Evolutionary conservation across 2,329 filamentous ascomycete genomes (phyloP).

Genomic region (Colletotrichum orbiculare): DNA sequence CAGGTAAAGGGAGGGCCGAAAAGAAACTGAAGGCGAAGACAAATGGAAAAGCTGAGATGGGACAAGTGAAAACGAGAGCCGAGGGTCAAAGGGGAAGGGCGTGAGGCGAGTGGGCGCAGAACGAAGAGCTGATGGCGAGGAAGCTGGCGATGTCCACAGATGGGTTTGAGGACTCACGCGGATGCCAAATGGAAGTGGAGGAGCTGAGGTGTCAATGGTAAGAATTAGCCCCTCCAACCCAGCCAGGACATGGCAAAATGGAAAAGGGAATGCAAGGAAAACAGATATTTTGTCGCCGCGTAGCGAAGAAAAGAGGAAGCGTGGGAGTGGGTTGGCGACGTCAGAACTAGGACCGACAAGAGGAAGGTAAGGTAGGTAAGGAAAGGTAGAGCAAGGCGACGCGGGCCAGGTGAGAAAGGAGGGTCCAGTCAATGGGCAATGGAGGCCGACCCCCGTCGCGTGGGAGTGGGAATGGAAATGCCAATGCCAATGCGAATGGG

Average conservation of each 20-base stretch:
- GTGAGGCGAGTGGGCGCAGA: no score
- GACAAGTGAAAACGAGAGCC: constrained; percentile 16
- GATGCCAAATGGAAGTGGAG: neutral
- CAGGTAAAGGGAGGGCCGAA: neutral
- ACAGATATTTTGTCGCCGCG: neutral
- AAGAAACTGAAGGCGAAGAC: neutral
- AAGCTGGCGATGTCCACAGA: no score
- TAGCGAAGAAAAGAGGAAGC: constrained; percentile 31
- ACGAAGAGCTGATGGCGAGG: no score
- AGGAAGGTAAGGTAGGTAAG: constrained; percentile 20
- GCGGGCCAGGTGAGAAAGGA: constrained; percentile 14
- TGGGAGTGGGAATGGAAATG: constrained; percentile 14
- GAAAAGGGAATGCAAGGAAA: constrained; percentile 13
- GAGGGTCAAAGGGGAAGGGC: no score
- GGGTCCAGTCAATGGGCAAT: constrained; percentile 3
- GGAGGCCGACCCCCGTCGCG: neutral
- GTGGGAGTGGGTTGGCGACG: constrained; percentile 22
- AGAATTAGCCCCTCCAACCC: neutral
- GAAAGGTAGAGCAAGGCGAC: constrained; percentile 2
- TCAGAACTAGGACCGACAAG: neutral
- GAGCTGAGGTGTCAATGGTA: constrained; percentile 15
- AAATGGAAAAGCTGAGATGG: neutral
- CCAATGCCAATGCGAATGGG: no score
- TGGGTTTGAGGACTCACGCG: no score
- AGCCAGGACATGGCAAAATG: constrained; percentile 21